Base-by-base conservation (phyloP, 805 yeast genomes). In the Dipodascopsis tothii region DNA sequence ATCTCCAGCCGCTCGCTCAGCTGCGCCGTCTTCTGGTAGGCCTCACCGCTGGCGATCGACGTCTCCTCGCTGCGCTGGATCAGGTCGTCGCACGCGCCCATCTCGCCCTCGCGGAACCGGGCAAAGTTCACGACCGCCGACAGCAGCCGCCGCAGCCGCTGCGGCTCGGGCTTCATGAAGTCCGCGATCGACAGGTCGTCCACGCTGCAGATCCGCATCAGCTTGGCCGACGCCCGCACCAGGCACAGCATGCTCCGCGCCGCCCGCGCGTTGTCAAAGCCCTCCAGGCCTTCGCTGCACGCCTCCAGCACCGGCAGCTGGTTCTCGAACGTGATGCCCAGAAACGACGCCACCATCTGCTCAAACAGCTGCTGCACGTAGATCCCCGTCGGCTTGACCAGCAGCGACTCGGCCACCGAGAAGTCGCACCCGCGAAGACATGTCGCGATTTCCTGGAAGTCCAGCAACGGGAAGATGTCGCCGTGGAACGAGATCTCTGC, bases 121-220 rank as follows among this genome's bases (percentile, higher is more conserved):
- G 94, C 94, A 68, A 77, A 87, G 60, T 87, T 87, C 19, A 86
- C 82, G 39, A 86, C 78, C 0, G 92, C 92, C 59, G 94, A 84
- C 21, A 86, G 62, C 18, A 85, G 69, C 37, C 90, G 66, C 49
- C 78, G 67, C 1, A 77, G 69, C 45, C 94, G 68, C 32, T 60
- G 63, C 0, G 83, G 68, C n/a, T 86, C 95, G 0, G 96, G 96
- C 52, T 77, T 78, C 46, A 75, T 69, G 23, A 87, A 66, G 64
- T 87, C 96, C 65, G 75, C 69, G 40, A 86, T 67, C 35, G 78
- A 74, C 57, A 86, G 83, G 61, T 87, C 95, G 45, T 75, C 70
- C 2, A 87, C 74, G 0, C 95, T 95, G 58, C 90, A 80, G 5
- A 54, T 48, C 5, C 41, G 37, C 40, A 50, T 48, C 23, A 52